These are phyloP conservation scores for Stentor roeselii DNA, from an alignment of 73 alveolate species.

Conservation along the genomic window DNA sequence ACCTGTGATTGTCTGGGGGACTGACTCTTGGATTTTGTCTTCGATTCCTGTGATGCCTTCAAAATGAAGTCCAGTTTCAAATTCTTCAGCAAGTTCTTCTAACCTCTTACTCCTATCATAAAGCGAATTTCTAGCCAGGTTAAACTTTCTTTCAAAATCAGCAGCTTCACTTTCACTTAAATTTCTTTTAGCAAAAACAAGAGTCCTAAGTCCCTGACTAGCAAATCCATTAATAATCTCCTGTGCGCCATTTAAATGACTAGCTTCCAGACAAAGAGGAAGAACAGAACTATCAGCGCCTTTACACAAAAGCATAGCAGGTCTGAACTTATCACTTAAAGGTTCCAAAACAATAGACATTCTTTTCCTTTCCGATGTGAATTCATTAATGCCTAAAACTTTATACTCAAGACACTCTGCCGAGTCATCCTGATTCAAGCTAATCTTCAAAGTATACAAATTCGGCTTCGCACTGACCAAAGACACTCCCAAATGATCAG, in stretches of 20 bases:
- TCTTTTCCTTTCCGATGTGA: constrained; percentile 83
- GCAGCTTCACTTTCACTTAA: constrained; percentile 51
- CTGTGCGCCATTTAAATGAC: neutral
- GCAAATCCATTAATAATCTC: constrained; percentile 32
- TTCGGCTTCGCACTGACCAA: constrained; percentile 14
- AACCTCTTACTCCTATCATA: neutral
- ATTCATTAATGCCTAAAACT: constrained; percentile 75
- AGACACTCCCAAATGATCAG: constrained; percentile 40
- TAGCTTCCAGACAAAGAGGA: constrained; percentile 14
- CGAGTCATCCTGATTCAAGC: no score
- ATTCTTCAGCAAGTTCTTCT: constrained; percentile 40
- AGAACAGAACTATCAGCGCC: constrained; percentile 75
- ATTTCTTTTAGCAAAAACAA: constrained; percentile 75
- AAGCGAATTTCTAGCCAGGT: constrained; percentile 6
- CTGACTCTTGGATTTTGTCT: constrained; percentile 65
- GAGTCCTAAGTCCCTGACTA: constrained; percentile 69
- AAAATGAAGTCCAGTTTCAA: constrained; percentile 41
- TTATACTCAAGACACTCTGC: constrained; percentile 46
- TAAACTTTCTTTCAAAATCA: constrained; percentile 36
- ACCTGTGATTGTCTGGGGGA: constrained; percentile 68
- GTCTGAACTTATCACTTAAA: neutral
- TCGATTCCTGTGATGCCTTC: constrained; percentile 65
- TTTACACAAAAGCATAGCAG: constrained; percentile 42
- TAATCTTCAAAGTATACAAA: neutral
- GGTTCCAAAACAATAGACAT: constrained; percentile 73